A percentile compares a stretch with the other conserved stretches of the same genome.
phyloP scores from a whole-genome alignment of 495 filamentous ascomycete genomes.

The Penicillium malachiteum region DNA sequence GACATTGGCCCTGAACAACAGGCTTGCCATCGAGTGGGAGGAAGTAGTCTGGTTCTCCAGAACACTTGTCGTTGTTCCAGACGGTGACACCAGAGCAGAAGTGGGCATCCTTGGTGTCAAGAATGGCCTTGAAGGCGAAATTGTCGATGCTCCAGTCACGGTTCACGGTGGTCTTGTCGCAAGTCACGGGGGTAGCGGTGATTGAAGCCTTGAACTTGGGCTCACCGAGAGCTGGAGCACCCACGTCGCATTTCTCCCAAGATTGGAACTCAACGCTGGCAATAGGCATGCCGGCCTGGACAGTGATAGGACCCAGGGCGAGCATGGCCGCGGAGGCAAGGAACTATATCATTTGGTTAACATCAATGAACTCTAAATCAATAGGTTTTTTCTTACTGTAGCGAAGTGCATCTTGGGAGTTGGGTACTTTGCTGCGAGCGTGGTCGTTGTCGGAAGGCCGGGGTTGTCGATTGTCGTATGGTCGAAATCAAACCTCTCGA shows the following conservation, averaged over 20 bases:
- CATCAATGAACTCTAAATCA: constrained; percentile 4
- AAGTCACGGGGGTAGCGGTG: constrained; percentile 20
- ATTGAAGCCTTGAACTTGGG: constrained; percentile 16
- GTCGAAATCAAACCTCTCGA: not conserved
- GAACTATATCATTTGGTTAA: constrained; percentile 14
- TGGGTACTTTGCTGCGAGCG: not conserved
- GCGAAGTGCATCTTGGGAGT: constrained; percentile 5
- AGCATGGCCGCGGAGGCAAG: constrained; percentile 21
- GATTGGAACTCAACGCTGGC: constrained; percentile 26
- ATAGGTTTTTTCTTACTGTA: constrained; percentile 17
- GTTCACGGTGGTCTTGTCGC: constrained; percentile 26
- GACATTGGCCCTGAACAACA: constrained; percentile 19
- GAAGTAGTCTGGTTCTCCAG: constrained; percentile 17
- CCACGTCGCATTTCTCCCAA: constrained; percentile 23
- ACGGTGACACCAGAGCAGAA: constrained; percentile 20
- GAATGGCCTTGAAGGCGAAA: constrained; percentile 21
- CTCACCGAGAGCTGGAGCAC: constrained; percentile 12
- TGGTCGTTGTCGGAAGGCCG: not conserved
- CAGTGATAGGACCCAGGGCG: constrained; percentile 9
- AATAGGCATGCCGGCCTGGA: constrained; percentile 20
- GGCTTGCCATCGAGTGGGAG: constrained; percentile 18
- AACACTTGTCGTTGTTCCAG: constrained; percentile 28
- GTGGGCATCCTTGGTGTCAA: constrained; percentile 24
- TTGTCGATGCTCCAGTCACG: constrained; percentile 27
- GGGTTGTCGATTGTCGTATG: constrained; percentile 3